Evolutionary conservation across 2,329 filamentous ascomycete species (phyloP).

Genomic region (Diaporthe sp.): DNA sequence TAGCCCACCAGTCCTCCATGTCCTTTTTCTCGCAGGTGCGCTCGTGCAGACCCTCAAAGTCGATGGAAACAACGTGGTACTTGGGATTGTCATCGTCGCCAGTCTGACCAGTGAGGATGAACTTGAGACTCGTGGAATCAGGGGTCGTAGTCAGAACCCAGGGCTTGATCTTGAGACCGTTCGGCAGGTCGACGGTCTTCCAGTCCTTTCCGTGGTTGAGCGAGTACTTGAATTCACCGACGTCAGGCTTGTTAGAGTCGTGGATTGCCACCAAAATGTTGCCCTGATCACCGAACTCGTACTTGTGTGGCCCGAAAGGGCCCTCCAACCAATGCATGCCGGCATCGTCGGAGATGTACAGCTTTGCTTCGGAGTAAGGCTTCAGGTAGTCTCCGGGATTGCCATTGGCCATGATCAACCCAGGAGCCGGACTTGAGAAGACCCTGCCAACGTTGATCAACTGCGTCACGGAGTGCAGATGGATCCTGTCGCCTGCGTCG

Average conservation of each 20-base stretch:
- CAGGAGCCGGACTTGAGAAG: slow-evolving; percentile 94
- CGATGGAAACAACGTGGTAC: slow-evolving; percentile 79
- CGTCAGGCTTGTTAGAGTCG: slow-evolving; percentile 76
- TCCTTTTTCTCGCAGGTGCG: slow-evolving; percentile 82
- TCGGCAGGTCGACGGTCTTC: slow-evolving; percentile 78
- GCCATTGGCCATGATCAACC: slow-evolving; percentile 92
- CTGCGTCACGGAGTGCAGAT: slow-evolving; percentile 93
- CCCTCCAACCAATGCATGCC: slow-evolving; percentile 86
- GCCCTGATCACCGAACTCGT: slow-evolving; percentile 95
- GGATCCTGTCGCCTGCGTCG: slow-evolving; percentile 74
- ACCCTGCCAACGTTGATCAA: slow-evolving; percentile 86
- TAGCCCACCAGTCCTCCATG: slow-evolving; percentile 90
- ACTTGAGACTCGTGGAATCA: slow-evolving; percentile 94
- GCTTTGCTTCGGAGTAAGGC: slow-evolving; percentile 79
- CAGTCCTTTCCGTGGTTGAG: slow-evolving; percentile 91
- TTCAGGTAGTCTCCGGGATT: slow-evolving; percentile 85
- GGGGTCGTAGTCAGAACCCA: slow-evolving; percentile 86
- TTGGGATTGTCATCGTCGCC: slow-evolving; percentile 62
- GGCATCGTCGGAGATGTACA: slow-evolving; percentile 93
- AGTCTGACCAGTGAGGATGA: slow-evolving; percentile 79
- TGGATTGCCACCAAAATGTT: slow-evolving; percentile 87
- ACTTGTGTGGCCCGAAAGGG: slow-evolving; percentile 88
- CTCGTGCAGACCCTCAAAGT: slow-evolving; percentile 87
- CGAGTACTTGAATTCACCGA: slow-evolving; percentile 78
- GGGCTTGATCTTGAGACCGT: slow-evolving; percentile 77